These are phyloP conservation scores for Stenocarpella maydis DNA, from an alignment of 2,329 filamentous ascomycete genomes.

Conservation along the genomic window DNA sequence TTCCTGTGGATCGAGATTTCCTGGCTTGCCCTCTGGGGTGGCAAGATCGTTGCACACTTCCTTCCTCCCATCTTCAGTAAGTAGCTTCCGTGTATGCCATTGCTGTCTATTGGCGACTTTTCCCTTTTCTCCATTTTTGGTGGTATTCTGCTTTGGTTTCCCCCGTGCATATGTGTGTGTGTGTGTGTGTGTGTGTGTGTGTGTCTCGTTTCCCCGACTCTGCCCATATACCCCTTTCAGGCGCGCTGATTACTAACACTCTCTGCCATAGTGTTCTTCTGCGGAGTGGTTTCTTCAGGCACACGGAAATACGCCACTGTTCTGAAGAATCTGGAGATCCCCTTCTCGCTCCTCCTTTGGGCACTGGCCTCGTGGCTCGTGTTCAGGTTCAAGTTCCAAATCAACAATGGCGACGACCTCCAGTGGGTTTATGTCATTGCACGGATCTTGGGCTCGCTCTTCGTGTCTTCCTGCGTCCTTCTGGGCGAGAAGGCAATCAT, in stretches of 20 bases:
- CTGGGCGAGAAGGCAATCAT: slow-evolving; percentile 81
- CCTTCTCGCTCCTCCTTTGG: slow-evolving; percentile 75
- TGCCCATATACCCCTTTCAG: not conserved
- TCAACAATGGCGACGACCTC: slow-evolving; percentile 45
- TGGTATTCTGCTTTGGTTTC: too few relatives aligned
- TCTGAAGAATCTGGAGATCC: slow-evolving; percentile 69
- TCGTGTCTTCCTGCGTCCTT: slow-evolving; percentile 75
- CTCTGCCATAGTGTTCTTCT: slow-evolving; percentile 60
- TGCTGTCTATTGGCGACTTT: not conserved
- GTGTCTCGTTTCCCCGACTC: too few relatives aligned
- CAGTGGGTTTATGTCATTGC: slow-evolving; percentile 67
- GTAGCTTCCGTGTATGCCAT: not conserved
- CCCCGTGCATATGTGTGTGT: too few relatives aligned
- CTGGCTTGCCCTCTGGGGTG: slow-evolving; percentile 73
- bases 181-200: too few relatives aligned
- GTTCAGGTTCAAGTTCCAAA: slow-evolving; percentile 63
- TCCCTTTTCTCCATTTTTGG: not conserved
- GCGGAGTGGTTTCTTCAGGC: slow-evolving; percentile 73
- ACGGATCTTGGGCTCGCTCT: slow-evolving; percentile 70
- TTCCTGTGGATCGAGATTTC: slow-evolving; percentile 75
- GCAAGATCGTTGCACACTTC: slow-evolving; percentile 69
- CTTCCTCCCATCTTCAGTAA: slow-evolving; percentile 65
- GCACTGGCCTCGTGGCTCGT: slow-evolving; percentile 68
- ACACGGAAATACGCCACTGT: slow-evolving; percentile 76
- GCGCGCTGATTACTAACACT: not conserved